These are phyloP conservation scores for Malus hybrid DNA, from an alignment of 331 rosid species.

Conservation along the genomic window DNA sequence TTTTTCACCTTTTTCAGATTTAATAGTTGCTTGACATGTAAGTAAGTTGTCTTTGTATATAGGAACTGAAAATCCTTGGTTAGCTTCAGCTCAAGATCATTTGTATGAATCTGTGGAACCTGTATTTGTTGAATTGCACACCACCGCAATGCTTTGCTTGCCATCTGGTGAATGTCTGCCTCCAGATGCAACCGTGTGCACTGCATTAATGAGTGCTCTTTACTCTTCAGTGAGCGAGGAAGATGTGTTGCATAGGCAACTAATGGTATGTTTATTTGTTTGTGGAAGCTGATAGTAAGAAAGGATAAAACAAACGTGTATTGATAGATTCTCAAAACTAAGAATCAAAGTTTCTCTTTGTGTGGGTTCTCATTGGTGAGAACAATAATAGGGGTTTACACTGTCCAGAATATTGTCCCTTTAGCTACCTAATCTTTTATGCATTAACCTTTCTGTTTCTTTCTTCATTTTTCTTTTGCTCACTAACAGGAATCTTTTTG, in stretches of 20 bases:
- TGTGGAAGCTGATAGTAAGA: neutral
- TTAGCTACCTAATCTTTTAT: slow-evolving; percentile 10
- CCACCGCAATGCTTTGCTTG: slow-evolving; percentile 84
- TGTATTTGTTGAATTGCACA: slow-evolving; percentile 79
- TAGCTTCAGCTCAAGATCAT: slow-evolving; percentile 38
- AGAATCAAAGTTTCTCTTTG: neutral
- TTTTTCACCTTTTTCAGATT: neutral
- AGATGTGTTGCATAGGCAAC: slow-evolving; percentile 51
- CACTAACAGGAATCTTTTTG: slow-evolving; percentile 5
- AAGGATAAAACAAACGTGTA: neutral
- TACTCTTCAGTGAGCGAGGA: slow-evolving; percentile 70
- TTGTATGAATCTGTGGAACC: slow-evolving; percentile 45
- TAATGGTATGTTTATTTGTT: slow-evolving; percentile 46
- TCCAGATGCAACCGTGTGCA: slow-evolving; percentile 92
- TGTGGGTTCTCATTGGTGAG: neutral
- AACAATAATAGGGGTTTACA: neutral
- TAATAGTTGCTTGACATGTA: slow-evolving; percentile 1
- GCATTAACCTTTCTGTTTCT: neutral
- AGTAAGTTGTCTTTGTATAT: slow-evolving; percentile 14
- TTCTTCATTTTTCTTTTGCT: slow-evolving; percentile 1
- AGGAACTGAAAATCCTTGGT: slow-evolving; percentile 82
- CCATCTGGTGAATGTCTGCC: slow-evolving; percentile 90
- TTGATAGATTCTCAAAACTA: neutral
- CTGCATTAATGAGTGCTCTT: slow-evolving; percentile 80
- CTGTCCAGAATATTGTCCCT: neutral